Evolutionary conservation across 75 land plant genomes (phyloP), one percentile per base, ranked within the genome.

Genomic region (Chamaecyparis obtusa): DNA sequence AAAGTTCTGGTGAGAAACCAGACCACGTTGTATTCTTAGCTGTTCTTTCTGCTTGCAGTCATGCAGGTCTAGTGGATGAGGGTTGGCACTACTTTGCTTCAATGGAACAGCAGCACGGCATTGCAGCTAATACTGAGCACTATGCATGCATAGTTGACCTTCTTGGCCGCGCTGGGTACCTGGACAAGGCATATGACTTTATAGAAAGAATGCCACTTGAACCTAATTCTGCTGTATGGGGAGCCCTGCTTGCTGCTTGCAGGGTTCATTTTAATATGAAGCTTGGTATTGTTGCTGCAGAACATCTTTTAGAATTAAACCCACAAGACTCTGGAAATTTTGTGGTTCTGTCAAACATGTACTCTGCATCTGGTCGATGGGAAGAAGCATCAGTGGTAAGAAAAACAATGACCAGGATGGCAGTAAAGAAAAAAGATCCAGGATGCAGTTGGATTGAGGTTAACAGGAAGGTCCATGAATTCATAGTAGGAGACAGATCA

Each of bases 361-460:
- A 90, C 88, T 92, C 94, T 1, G 41, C 46, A 27, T 86, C 88
- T 57, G 83, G 84, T 35, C 89, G 91, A 79, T 93, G 94, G 94
- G 87, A 33, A 32, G 92, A 93, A 77, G 92, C 76, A 46, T 87
- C 86, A 24, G 86, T 55, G 49, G 49, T 90, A 1, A 90, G 86
- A 87, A 56, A 64, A 16, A 27, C 84, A 76, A 88, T 93, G 92
- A 79, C 85, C 43, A 87, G 33, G 39, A 85, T 85, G 55, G 92
- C 91, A 30, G 91, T 85, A 16, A 90, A 87, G 64, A 81, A 21
- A 90, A 94, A 94, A 86, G 92, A 89, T 86, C 93, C 95, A 2
- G 95, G 93, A 1, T 84, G 90, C 24, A 92, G 95, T 75, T 94
- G 92, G 93, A 90, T 95, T 83, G 96, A 94, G 86, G 85, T 87